Conservation (phyloP, 225 moss, liverwort and hornwort species). For the Physcomitrium patens region DNA sequence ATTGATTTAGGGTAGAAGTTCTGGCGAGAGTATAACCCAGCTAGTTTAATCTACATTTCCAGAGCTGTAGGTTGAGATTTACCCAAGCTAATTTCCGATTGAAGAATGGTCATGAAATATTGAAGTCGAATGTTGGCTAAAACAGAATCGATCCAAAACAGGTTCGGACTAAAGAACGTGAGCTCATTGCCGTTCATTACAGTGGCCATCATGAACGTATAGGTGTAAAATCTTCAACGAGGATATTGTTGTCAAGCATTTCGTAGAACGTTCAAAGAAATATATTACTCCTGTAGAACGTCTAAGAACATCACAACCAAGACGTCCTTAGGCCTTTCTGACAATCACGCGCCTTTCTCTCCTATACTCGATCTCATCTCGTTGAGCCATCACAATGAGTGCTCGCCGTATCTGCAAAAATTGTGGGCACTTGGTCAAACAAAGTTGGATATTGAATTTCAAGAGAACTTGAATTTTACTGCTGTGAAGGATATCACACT, state of each 20-base stretch:
- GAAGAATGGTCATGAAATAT: too few species aligned
- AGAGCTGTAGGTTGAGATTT: too few species aligned
- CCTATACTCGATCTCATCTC: conserved; percentile 71
- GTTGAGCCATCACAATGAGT: conserved; percentile 68
- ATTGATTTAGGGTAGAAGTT: too few species aligned
- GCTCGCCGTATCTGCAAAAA: conserved; percentile 56
- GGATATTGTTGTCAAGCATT: not conserved
- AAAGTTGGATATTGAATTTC: not conserved
- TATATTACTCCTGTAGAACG: conserved; percentile 29
- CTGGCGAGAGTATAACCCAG: too few species aligned
- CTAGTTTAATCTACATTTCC: too few species aligned
- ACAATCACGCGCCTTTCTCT: conserved; percentile 67
- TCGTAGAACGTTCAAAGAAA: conserved; percentile 21
- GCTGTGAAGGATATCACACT: not conserved
- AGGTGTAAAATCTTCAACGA: too few species aligned
- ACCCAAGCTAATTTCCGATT: too few species aligned
- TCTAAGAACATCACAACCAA: not conserved
- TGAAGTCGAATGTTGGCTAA: too few species aligned
- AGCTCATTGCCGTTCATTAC: too few species aligned
- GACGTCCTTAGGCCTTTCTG: conserved; percentile 45
- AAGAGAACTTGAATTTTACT: not conserved
- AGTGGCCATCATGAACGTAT: too few species aligned
- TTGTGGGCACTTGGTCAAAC: not conserved
- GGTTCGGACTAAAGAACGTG: too few species aligned
- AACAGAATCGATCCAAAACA: too few species aligned